Conservation (phyloP, 768 basidiomycete genomes). For the Leucocoprinus leucothites region DNA sequence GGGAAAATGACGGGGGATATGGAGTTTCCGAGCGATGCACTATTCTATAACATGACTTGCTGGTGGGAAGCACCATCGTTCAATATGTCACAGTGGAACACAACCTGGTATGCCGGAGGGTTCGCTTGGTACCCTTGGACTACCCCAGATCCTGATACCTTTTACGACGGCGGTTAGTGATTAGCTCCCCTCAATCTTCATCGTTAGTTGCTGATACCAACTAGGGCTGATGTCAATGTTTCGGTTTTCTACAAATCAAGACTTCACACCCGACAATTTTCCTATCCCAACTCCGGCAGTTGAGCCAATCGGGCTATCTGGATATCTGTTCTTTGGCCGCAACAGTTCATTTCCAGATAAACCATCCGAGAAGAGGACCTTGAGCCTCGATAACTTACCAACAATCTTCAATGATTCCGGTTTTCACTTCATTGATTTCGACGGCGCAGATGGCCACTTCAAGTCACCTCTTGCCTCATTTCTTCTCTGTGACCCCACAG, state of each 20-base stretch:
- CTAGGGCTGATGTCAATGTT: neutral
- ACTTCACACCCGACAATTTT: neutral
- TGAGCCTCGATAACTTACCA: neutral
- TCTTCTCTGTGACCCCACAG: constrained; percentile 2
- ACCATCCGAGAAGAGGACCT: neutral
- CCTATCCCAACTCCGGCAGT: neutral
- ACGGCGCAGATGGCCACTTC: neutral
- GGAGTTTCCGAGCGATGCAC: neutral
- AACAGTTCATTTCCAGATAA: neutral
- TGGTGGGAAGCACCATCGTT: neutral
- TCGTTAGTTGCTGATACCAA: neutral
- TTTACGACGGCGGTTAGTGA: neutral
- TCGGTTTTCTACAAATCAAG: neutral
- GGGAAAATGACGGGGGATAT: neutral
- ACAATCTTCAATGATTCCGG: neutral
- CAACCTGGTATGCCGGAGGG: constrained; percentile 1
- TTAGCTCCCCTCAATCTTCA: neutral
- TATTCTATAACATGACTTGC: neutral
- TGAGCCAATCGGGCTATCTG: neutral
- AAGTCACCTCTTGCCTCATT: neutral
- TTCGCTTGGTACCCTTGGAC: neutral
- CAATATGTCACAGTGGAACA: neutral
- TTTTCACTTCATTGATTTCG: neutral
- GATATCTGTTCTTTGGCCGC: neutral
- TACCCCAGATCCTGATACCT: neutral